A percentile compares a stretch with the other conserved stretches of the same genome.
phyloP scores from a whole-genome alignment of 495 filamentous ascomycete genomes.

The Pyrenula massariospora region DNA sequence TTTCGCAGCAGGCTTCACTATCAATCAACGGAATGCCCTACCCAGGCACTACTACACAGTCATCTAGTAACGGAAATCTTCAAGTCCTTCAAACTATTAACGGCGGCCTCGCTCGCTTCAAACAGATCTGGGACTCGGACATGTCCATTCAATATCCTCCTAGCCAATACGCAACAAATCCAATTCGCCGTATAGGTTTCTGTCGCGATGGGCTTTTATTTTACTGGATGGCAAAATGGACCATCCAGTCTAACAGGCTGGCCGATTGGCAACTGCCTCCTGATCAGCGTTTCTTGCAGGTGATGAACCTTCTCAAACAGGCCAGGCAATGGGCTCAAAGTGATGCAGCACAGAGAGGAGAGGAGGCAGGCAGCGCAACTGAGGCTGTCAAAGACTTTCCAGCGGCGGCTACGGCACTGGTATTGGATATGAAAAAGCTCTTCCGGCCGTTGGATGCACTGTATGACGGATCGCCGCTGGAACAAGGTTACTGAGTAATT shows the following conservation, averaged over 20 bases:
- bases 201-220: slow-evolving; percentile 53
- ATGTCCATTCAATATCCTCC: slow-evolving; percentile 50
- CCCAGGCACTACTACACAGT: slow-evolving; percentile 12
- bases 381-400: slow-evolving; percentile 46
- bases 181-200: slow-evolving; percentile 45
- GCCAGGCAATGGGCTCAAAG: slow-evolving; percentile 41
- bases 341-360: slow-evolving; percentile 36
- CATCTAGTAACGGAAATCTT: slow-evolving; percentile 14
- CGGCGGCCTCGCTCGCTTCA: slow-evolving; percentile 51
- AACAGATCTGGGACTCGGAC: slow-evolving; percentile 51
- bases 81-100: slow-evolving; percentile 21
- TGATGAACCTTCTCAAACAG: slow-evolving; percentile 45
- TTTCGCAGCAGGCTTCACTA: slow-evolving; percentile 37
- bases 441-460: slow-evolving; percentile 38
- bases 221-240: slow-evolving; percentile 47
- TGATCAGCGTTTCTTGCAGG: slow-evolving; percentile 43
- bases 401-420: slow-evolving; percentile 40
- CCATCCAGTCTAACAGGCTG: slow-evolving; percentile 31
- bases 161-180: slow-evolving; percentile 12
- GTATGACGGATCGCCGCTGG: slow-evolving; percentile 1
- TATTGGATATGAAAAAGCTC: slow-evolving; percentile 54
- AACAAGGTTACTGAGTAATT: background rate
- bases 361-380: slow-evolving; percentile 44
- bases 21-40: background rate
- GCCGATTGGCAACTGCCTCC: slow-evolving; percentile 34